Base-by-base conservation (phyloP, 2,329 filamentous ascomycete genomes). In the Bipolaris gigantea region DNA sequence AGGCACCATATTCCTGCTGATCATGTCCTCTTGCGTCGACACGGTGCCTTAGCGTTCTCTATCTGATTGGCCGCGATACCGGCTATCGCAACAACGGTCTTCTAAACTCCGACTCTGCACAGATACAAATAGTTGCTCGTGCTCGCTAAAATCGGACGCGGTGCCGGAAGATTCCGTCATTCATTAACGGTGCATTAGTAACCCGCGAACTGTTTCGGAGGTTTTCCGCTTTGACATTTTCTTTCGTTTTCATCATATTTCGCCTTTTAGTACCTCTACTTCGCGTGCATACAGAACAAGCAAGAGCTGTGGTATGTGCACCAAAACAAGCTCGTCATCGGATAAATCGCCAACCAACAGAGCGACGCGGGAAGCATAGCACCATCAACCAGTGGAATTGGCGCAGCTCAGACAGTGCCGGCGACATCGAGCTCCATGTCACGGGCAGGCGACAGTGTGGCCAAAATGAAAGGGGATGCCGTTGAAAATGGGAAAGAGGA, bases 1-100 rank as follows among this genome's bases (percentile, higher is more conserved):
- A 25, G 19, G 19, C 33, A 36, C n/a, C 21, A 46, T 36, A n/a
- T 36, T 27, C 9, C n/a, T 36, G 7, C 19, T 35, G 19, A 36
- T 36, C 33, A 36, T 35, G 9, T 19, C 36, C 15, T 32, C 18
- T 39, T 41, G n/a, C n/a, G n/a, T 38, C 36, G 23, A 48, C 15
- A 33, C 15, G 1, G 38, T 40, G 15, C 8, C 38, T 18, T 40
- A 45, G 47, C 11, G 19, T 35, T 16, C 23, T 35, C 11, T 15
- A 35, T 45, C 21, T 46, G 52, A 63, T 63, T 62, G 59, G 59
- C 23, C 55, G 59, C 30, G 39, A 53, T 59, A 57, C 5, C 47
- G 57, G 57, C 16, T 46, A 60, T 63, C 58, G 41, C 30, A 52
- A 46, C 13, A 18, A 42, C 36, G 39, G 32, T 46, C 23, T 34